These are phyloP conservation scores for Hyaloperonospora brassicae DNA, from an alignment of 352 stramenopile species.

Conservation along the genomic window DNA sequence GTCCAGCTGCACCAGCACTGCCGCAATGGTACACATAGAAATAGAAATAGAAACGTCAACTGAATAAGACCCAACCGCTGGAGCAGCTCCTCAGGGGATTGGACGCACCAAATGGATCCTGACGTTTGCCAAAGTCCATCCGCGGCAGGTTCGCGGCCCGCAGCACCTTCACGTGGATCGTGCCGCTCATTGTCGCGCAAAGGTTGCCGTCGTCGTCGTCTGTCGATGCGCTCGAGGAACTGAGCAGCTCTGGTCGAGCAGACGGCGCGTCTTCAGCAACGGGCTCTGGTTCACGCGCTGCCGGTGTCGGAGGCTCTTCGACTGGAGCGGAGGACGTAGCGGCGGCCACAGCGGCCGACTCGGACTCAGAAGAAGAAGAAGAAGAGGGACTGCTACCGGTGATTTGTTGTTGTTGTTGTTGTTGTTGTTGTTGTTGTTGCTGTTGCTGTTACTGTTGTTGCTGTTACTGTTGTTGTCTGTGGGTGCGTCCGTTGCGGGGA, in stretches of 20 bases:
- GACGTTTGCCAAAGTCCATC: constrained; percentile 76
- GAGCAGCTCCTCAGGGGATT: background rate
- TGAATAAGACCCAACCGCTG: background rate
- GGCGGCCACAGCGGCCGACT: constrained; percentile 14
- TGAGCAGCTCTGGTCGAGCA: background rate
- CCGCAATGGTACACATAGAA: background rate
- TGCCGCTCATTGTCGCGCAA: constrained; percentile 37
- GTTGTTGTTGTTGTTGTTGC: constrained; percentile 6
- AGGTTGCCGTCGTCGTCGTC: constrained; percentile 60
- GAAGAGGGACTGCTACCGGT: too few species aligned
- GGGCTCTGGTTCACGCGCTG: background rate
- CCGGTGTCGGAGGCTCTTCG: constrained; percentile 2
- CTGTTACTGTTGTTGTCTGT: constrained; percentile 13
- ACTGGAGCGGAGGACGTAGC: constrained; percentile 1
- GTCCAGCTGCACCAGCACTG: constrained; percentile 66
- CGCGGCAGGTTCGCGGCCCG: constrained; percentile 49
- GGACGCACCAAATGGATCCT: constrained; percentile 60
- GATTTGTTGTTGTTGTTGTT: too few species aligned
- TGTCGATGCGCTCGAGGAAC: background rate
- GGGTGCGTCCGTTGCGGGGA: constrained; percentile 3
- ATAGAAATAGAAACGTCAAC: background rate
- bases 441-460: too few species aligned
- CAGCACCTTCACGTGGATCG: constrained; percentile 68
- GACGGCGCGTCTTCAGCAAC: too few species aligned
- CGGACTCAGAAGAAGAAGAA: constrained; percentile 7